Percentiles rank a stretch among this genome's conserved stretches.
These are phyloP conservation scores for Trametes coccinea DNA, from an alignment of 768 basidiomycete genomes.

Conservation along the genomic window DNA sequence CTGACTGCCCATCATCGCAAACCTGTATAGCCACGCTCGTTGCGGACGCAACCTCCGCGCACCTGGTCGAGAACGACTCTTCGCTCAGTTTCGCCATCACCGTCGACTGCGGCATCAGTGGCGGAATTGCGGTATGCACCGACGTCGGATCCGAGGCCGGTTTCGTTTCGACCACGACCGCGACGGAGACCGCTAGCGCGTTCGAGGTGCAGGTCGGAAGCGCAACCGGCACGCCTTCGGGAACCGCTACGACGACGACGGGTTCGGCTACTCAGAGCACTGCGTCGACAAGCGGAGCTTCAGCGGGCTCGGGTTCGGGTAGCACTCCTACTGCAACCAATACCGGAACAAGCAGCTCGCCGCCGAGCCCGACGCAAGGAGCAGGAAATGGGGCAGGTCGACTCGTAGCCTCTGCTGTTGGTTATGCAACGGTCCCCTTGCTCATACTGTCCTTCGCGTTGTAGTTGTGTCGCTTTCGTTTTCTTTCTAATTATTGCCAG, in stretches of 20 bases:
- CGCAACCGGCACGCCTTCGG: background rate
- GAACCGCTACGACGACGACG: background rate
- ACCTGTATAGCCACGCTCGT: slow-evolving; percentile 5
- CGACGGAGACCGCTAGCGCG: slow-evolving; percentile 1
- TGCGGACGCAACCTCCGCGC: slow-evolving; percentile 6
- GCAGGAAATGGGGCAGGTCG: background rate
- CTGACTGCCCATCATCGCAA: too few relatives aligned
- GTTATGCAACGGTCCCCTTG: background rate
- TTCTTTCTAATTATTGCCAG: too few relatives aligned
- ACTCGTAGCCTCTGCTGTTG: background rate
- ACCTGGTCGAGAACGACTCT: slow-evolving; percentile 4
- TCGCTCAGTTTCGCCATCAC: background rate
- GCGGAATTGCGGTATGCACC: slow-evolving; percentile 7
- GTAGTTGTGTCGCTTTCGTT: background rate
- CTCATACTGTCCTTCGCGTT: background rate
- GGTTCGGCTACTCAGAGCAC: too few relatives aligned
- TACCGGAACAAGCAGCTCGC: background rate
- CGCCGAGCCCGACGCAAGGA: background rate
- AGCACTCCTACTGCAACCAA: background rate
- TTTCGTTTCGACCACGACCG: background rate
- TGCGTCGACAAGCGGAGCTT: background rate
- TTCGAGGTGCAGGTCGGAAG: slow-evolving; percentile 9
- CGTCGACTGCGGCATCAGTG: slow-evolving; percentile 5
- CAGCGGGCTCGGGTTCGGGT: background rate
- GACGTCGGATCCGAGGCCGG: background rate